Conservation (phyloP, 225 moss, liverwort and hornwort genomes). For the Marchantia polymorpha region DNA sequence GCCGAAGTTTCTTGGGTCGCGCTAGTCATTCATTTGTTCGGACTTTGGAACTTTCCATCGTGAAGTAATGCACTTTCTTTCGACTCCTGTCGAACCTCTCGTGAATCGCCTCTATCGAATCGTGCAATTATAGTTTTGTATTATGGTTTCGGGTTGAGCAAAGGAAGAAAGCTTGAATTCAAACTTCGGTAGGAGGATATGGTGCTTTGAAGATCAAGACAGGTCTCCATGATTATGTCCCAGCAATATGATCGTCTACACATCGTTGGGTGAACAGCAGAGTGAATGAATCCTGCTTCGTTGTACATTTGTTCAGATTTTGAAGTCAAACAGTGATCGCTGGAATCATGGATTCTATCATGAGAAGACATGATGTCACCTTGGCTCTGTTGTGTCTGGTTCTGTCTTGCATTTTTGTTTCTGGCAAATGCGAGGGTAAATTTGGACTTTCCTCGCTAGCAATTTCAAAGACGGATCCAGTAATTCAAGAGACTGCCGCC, state of each 20-base stretch:
- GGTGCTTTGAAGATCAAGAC: too few relatives aligned
- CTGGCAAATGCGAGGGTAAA: background rate
- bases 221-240: background rate
- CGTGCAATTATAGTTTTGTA: too few relatives aligned
- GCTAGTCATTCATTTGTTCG: too few relatives aligned
- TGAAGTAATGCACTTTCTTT: too few relatives aligned
- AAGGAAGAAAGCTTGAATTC: too few relatives aligned
- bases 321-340: background rate
- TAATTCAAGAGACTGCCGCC: slow-evolving; percentile 58
- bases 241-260: background rate
- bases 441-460: background rate
- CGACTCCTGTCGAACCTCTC: too few relatives aligned
- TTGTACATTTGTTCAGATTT: too few relatives aligned
- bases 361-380: background rate
- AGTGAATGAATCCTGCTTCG: background rate
- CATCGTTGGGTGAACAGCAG: background rate
- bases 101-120: too few relatives aligned
- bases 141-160: too few relatives aligned
- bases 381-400: slow-evolving; percentile 7
- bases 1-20: too few relatives aligned
- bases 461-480: slow-evolving; percentile 25
- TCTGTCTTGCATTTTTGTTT: background rate
- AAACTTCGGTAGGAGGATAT: too few relatives aligned
- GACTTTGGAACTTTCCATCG: too few relatives aligned
- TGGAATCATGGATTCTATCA: background rate